Percentiles rank a stretch among this genome's conserved stretches.
phyloP scores from a whole-genome alignment of 306 rosid genomes.

The Fagus crenata region DNA sequence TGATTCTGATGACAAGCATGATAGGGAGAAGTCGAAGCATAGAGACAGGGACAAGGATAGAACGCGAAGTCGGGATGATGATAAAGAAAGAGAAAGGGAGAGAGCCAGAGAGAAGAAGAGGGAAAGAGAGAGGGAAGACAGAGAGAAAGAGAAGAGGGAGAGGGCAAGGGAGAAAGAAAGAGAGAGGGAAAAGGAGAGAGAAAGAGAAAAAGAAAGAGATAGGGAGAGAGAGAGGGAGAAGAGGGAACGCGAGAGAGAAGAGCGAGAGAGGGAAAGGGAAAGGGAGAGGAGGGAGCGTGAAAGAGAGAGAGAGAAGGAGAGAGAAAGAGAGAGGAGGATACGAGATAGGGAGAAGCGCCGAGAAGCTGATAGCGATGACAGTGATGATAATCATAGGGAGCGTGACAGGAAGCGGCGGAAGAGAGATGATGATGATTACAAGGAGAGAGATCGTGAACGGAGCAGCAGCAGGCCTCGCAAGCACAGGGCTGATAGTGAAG shows the following conservation, averaged over 20 bases:
- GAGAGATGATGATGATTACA: constrained; percentile 60
- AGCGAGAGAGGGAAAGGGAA: constrained; percentile 41
- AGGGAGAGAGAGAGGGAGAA: constrained; percentile 33
- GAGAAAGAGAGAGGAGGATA: constrained; percentile 38
- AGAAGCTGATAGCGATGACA: constrained; percentile 58
- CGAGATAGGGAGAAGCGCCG: constrained; percentile 63
- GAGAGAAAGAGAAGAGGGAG: constrained; percentile 20
- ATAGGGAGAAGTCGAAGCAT: constrained; percentile 47
- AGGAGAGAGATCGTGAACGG: constrained; percentile 53
- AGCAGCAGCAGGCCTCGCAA: constrained; percentile 47
- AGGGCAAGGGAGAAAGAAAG: constrained; percentile 25
- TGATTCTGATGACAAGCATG: constrained; percentile 37
- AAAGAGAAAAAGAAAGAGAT: constrained; percentile 39
- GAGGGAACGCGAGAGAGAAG: constrained; percentile 41
- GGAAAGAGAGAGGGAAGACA: constrained; percentile 10
- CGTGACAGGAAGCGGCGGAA: constrained; percentile 59
- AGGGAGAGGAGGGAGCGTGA: constrained; percentile 45
- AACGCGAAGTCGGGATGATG: too few relatives aligned
- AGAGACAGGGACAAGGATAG: constrained; percentile 32
- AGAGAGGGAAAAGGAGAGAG: constrained; percentile 28
- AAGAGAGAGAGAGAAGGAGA: constrained; percentile 35
- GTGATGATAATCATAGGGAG: constrained; percentile 60
- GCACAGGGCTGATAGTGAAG: constrained; percentile 51
- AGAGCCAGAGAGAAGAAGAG: constrained; percentile 27
- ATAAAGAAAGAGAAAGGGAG: constrained; percentile 14